These are phyloP conservation scores for Syncephalastrum monosporum DNA, from an alignment of 371 early-diverging fungal genomes.

Conservation along the genomic window DNA sequence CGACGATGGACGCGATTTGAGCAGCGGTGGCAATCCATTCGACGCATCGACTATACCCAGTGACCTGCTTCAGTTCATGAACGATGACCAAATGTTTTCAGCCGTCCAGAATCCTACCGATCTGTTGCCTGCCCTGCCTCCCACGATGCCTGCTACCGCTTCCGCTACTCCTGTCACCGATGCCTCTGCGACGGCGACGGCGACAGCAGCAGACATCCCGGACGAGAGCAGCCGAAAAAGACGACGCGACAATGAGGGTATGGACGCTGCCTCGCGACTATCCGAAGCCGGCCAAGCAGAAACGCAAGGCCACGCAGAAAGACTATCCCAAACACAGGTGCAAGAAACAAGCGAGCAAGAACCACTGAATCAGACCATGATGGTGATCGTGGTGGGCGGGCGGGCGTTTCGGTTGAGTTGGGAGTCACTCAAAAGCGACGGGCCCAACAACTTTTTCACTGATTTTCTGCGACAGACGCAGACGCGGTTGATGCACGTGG, in stretches of 20 bases:
- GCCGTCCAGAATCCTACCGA: neutral
- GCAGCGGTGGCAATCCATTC: neutral
- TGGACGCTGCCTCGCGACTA: neutral
- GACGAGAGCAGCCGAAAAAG: conserved; percentile 8
- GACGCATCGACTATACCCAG: conserved; percentile 8
- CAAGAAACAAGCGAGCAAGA: conserved; percentile 10
- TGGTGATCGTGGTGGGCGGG: conserved; percentile 46
- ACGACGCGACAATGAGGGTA: neutral
- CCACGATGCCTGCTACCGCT: neutral
- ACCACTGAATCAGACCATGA: conserved; percentile 33
- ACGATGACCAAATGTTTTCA: conserved; percentile 3
- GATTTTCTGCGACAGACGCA: conserved; percentile 33
- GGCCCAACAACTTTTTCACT: conserved; percentile 46
- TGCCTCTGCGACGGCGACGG: neutral
- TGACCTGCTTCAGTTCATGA: conserved; percentile 15
- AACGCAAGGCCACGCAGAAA: too few relatives aligned
- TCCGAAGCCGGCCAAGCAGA: neutral
- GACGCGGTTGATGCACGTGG: conserved; percentile 49
- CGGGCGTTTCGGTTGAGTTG: conserved; percentile 42
- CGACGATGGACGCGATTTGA: neutral
- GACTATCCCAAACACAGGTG: neutral
- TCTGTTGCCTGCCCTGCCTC: conserved; percentile 1
- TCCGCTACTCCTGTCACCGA: neutral
- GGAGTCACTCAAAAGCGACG: conserved; percentile 51
- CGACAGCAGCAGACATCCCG: neutral